A percentile compares a stretch with the other conserved stretches of the same genome.
Evolutionary conservation across 225 moss, liverwort and hornwort species (phyloP).

Genomic region (Neckera pumila): DNA sequence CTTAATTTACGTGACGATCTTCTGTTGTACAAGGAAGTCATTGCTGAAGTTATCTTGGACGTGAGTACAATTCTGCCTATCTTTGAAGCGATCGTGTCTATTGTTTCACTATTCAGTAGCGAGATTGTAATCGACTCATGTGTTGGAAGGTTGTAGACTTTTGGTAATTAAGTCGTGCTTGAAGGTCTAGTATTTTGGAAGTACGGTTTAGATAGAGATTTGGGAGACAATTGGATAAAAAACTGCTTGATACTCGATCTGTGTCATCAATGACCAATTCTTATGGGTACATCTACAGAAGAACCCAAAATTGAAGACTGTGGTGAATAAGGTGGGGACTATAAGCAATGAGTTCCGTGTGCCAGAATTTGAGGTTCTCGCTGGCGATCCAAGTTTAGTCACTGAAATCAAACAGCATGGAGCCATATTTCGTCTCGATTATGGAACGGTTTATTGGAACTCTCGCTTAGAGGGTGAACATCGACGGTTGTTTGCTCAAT

Average conservation of each 20-base stretch:
- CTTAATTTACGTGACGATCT: constrained; percentile 89
- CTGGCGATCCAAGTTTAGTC: constrained; percentile 66
- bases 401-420: constrained; percentile 87
- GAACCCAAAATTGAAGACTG: constrained; percentile 79
- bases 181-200: neutral
- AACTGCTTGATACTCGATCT: neutral
- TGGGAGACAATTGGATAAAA: neutral
- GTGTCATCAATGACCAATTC: neutral
- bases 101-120: neutral
- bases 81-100: neutral
- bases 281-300: constrained; percentile 45
- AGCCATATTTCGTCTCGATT: constrained; percentile 76
- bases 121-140: neutral
- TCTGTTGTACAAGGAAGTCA: constrained; percentile 61
- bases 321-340: constrained; percentile 94
- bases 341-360: constrained; percentile 95
- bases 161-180: neutral
- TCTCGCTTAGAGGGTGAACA: constrained; percentile 94
- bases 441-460: constrained; percentile 91
- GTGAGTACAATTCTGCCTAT: constrained; percentile 36
- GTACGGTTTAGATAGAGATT: neutral
- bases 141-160: neutral
- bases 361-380: constrained; percentile 88
- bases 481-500: constrained; percentile 65
- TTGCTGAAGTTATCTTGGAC: constrained; percentile 91